These are phyloP conservation scores for Stachybotrys elegans DNA, from an alignment of 2,329 filamentous ascomycete genomes.

Conservation along the genomic window DNA sequence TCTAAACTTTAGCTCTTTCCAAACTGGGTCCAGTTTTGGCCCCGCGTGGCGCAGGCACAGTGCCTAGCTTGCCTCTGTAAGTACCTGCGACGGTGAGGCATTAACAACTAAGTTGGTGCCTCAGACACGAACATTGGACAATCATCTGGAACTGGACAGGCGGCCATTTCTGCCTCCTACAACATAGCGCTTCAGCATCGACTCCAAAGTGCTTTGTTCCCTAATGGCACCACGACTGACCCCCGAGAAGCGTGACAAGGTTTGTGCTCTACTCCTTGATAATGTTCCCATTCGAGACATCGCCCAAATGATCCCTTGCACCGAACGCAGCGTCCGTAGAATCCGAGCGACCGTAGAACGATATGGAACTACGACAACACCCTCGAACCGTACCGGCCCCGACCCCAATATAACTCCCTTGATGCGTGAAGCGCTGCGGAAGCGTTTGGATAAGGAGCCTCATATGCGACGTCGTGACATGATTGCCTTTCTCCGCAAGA, in stretches of 20 bases:
- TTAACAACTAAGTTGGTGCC: neutral
- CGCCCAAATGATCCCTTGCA: neutral
- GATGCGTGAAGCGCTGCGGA: too few relatives aligned
- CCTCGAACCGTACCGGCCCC: neutral
- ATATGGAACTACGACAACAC: neutral
- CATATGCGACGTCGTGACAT: too few relatives aligned
- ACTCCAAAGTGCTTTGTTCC: constrained; percentile 1
- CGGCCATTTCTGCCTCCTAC: neutral
- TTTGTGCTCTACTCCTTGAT: neutral
- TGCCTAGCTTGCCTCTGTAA: neutral
- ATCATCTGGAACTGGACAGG: neutral
- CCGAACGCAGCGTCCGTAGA: neutral
- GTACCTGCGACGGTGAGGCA: neutral
- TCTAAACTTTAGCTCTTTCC: neutral
- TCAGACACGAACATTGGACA: neutral
- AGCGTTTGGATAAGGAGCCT: too few relatives aligned
- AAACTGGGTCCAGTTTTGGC: neutral
- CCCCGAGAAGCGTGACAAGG: constrained; percentile 1
- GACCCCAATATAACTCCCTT: neutral
- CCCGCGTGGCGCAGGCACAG: neutral
- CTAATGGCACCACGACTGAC: constrained; percentile 1
- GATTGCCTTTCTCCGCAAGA: too few relatives aligned
- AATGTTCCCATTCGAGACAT: neutral
- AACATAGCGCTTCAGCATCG: neutral
- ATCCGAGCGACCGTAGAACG: neutral